Percentiles rank a stretch among this genome's conserved stretches.
Evolutionary conservation across 1,139 yeast genomes (phyloP).

Genomic region (Pichia sp.): DNA sequence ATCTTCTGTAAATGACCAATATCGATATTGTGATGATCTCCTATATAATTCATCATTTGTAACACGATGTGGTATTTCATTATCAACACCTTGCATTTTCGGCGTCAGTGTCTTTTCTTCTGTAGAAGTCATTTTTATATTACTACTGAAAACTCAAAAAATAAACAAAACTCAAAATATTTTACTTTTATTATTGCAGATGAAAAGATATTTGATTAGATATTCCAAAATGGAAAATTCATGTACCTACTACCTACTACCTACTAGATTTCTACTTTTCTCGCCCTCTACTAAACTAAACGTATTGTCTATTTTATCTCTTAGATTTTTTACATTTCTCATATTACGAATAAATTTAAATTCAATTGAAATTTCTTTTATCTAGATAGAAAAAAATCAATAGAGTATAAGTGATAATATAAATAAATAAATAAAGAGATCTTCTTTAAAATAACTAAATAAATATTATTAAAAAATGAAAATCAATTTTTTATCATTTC

Average conservation of each 20-base stretch:
- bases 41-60: conserved; percentile 81
- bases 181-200: too few species aligned
- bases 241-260: too few species aligned
- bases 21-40: conserved; percentile 71
- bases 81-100: conserved; percentile 11
- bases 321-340: too few species aligned
- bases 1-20: conserved; percentile 75
- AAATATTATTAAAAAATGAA: conserved; percentile 4
- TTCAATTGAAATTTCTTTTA: conserved; percentile 3
- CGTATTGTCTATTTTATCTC: too few species aligned
- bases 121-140: background rate
- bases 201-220: too few species aligned
- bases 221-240: too few species aligned
- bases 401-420: conserved; percentile 1
- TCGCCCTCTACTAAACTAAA: too few species aligned
- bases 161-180: too few species aligned
- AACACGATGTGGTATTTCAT: conserved; percentile 28
- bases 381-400: conserved; percentile 6
- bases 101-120: conserved; percentile 7
- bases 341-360: background rate
- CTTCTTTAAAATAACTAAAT: conserved; percentile 3
- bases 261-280: too few species aligned
- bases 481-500: conserved; percentile 17
- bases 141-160: background rate
- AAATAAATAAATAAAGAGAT: conserved; percentile 10